Conservation (phyloP, 345 rosid species). For the Murraya paniculata region DNA sequence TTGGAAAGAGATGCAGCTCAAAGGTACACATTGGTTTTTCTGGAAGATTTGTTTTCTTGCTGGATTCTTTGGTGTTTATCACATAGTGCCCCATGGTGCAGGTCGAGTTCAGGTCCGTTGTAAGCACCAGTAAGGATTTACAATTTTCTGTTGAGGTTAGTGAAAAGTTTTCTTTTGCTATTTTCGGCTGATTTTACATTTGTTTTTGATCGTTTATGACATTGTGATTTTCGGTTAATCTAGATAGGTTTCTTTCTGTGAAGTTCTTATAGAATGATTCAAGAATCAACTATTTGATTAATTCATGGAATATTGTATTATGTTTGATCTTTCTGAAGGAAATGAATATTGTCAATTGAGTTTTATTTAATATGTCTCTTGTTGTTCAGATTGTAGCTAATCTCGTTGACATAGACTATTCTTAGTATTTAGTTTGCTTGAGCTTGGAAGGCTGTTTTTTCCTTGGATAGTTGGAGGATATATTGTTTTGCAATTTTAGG, state of each 20-base stretch:
- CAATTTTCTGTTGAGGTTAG: conserved; percentile 96
- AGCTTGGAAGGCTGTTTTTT: background rate
- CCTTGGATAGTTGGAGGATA: background rate
- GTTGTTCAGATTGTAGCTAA: background rate
- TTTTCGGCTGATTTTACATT: background rate
- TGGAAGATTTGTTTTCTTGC: conserved; percentile 4
- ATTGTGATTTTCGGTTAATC: background rate
- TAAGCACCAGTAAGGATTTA: conserved; percentile 86
- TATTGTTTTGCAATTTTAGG: background rate
- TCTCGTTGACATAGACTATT: background rate
- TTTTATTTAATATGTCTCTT: background rate
- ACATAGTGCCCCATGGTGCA: conserved; percentile 27
- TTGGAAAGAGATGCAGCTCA: conserved; percentile 85
- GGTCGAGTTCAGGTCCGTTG: conserved; percentile 84
- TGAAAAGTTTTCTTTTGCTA: conserved; percentile 10
- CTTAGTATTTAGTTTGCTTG: background rate
- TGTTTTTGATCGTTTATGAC: background rate
- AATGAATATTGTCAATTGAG: background rate
- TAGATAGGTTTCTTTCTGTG: background rate
- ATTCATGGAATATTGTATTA: background rate
- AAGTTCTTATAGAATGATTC: background rate
- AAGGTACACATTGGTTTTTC: conserved; percentile 44
- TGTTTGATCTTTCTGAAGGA: background rate
- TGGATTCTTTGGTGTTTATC: conserved; percentile 4
- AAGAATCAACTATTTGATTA: background rate